Percentiles rank a stretch among this genome's conserved stretches.
These are phyloP conservation scores for Plantago ovata DNA, from an alignment of 257 asterid genomes.

Conservation along the genomic window DNA sequence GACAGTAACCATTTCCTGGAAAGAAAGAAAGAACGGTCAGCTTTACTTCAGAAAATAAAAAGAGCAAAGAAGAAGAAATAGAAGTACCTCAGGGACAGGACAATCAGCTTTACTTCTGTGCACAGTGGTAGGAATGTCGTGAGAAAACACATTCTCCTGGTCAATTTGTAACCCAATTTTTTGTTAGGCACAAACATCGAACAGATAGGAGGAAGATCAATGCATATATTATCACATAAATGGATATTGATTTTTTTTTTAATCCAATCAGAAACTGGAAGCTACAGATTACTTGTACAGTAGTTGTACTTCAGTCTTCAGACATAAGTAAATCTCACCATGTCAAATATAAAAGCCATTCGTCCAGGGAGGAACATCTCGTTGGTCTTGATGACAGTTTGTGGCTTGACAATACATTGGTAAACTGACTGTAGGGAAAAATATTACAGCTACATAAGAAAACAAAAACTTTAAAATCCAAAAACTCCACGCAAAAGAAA, in stretches of 20 bases:
- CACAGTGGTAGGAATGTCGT: slow-evolving; percentile 95
- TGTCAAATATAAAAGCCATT: slow-evolving; percentile 84
- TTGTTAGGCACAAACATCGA: slow-evolving; percentile 5
- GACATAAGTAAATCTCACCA: slow-evolving; percentile 44
- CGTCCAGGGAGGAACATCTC: slow-evolving; percentile 99
- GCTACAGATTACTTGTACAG: slow-evolving; percentile 2
- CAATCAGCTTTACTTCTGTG: slow-evolving; percentile 98
- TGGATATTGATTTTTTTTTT: too few species aligned
- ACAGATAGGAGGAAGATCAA: slow-evolving; percentile 14
- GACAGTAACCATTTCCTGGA: slow-evolving; percentile 97
- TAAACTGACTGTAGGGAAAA: slow-evolving; percentile 66
- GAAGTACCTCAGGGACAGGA: slow-evolving; percentile 88
- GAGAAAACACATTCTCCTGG: slow-evolving; percentile 83
- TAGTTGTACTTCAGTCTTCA: too few species aligned
- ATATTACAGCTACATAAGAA: slow-evolving; percentile 17
- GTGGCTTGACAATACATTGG: slow-evolving; percentile 96
- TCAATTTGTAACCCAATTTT: slow-evolving; percentile 20
- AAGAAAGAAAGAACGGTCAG: slow-evolving; percentile 13
- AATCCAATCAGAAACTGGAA: not conserved
- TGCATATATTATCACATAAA: not conserved
- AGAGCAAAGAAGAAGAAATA: not conserved
- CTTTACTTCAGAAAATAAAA: slow-evolving; percentile 8
- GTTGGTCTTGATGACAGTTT: slow-evolving; percentile 73
- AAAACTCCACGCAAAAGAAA: not conserved
- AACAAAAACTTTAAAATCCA: slow-evolving; percentile 19